Evolutionary conservation across 2,329 filamentous ascomycete genomes (phyloP), one percentile per base, ranked within the genome.

Genomic region (Colletotrichum sp.): DNA sequence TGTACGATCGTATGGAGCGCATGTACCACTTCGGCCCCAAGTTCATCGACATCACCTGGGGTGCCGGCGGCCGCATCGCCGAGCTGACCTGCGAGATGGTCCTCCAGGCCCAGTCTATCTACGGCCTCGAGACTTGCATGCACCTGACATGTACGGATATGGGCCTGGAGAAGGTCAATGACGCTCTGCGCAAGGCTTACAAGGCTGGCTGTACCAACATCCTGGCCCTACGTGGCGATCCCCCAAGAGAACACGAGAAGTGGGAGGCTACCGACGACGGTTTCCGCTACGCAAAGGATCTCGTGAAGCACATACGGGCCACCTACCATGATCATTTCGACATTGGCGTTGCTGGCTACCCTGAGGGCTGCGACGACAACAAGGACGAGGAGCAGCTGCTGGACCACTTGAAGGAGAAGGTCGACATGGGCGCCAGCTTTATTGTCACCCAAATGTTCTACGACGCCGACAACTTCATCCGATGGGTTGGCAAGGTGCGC

Each of bases 371-470:
- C 80, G 97, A 99, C 80, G 97, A 98, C 84, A 96, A 98, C 83
- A 92, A 95, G 80, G 93, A 98, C 81, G 93, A 95, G 69, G 96
- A 98, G 62, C 86, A 91, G 76, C 90, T 99, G 81, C 92, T 99
- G 78, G 93, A 97, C 78, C 97, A 98, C 84, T 87, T 99, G 82
- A 78, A 98, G 87, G 94, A 98, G 85, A 99, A 99, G 88, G 93
- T 98, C 39, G 97, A 99, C 83, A 95, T 95, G 75, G 97, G 97
- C 67, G 96, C 94, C 77, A 94, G 94, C 8, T 99, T 98, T 83
- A 94, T 99, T 78, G 95, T 99, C 70, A 98, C 97, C 0, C 97
- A 99, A 87, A 99, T 99, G 97, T 98, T 98, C 87, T 99, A 99
- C 88, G 96, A 99, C 82, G 96, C 92, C 66, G 96, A 99, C 81